phyloP scores from a whole-genome alignment of 192 early-diverging fungal species.

The Gamsiella multidivaricata region DNA sequence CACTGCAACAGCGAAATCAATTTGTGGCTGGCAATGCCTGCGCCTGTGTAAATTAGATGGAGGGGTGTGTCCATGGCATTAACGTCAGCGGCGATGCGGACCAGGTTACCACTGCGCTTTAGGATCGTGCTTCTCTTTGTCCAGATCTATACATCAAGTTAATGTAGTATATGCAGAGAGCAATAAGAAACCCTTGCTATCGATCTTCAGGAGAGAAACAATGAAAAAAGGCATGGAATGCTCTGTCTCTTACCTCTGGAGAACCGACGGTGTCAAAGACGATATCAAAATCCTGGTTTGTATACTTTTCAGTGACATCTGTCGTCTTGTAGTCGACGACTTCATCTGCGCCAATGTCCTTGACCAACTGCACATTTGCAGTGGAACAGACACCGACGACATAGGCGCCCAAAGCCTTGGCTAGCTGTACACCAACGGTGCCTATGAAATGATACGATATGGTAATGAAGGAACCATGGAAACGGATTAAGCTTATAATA shows the following conservation, averaged over 20 bases:
- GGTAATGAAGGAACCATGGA: not conserved
- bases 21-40: conserved; percentile 5
- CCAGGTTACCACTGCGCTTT: conserved; percentile 18
- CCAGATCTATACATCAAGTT: conserved; percentile 21
- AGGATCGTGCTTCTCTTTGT: conserved; percentile 21
- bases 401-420: conserved; percentile 63
- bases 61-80: conserved; percentile 9
- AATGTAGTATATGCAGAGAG: too few relatives aligned
- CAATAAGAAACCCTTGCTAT: too few relatives aligned
- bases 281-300: conserved; percentile 53
- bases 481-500: too few relatives aligned
- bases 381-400: conserved; percentile 66
- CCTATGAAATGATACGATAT: conserved; percentile 35
- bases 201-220: not conserved
- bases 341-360: conserved; percentile 63
- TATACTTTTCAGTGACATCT: conserved; percentile 37
- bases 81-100: conserved; percentile 18
- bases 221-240: not conserved
- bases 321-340: conserved; percentile 66
- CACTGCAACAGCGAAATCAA: conserved; percentile 12
- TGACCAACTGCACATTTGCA: conserved; percentile 60
- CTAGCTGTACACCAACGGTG: conserved; percentile 60
- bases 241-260: conserved; percentile 19
- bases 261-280: conserved; percentile 59
- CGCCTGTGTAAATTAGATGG: not conserved